Conservation (phyloP, 78 protist genomes). For the Andalucia godoyi region DNA sequence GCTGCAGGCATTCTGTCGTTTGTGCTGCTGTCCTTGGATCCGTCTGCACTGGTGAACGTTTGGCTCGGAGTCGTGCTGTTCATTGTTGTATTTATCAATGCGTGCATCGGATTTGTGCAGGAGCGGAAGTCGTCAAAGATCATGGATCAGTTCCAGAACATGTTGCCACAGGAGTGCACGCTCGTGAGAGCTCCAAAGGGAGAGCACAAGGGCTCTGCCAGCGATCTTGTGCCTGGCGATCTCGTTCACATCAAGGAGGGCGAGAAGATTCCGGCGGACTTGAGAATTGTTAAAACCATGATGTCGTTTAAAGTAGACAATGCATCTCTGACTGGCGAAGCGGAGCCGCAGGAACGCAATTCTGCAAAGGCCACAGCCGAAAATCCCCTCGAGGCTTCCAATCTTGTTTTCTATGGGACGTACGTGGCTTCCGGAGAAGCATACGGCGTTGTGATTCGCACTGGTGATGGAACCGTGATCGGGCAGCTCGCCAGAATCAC, state of each 20-base stretch:
- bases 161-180: constrained; percentile 41
- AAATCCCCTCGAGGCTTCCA: neutral
- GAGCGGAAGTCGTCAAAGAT: constrained; percentile 49
- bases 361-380: neutral
- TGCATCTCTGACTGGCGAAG: constrained; percentile 84
- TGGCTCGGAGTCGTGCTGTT: constrained; percentile 72
- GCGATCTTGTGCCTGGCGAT: constrained; percentile 69
- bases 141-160: constrained; percentile 58
- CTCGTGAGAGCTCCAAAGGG: constrained; percentile 59
- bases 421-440: neutral
- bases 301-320: constrained; percentile 61
- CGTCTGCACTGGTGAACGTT: no score
- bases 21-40: no score
- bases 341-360: neutral
- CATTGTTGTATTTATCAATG: constrained; percentile 70
- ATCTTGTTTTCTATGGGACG: constrained; percentile 6
- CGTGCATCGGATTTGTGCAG: constrained; percentile 67
- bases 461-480: constrained; percentile 78
- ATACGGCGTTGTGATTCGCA: constrained; percentile 23
- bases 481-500: constrained; percentile 57
- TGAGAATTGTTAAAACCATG: constrained; percentile 46
- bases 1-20: constrained; percentile 43
- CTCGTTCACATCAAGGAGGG: constrained; percentile 49
- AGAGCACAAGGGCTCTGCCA: neutral
- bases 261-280: constrained; percentile 77